Conservation (phyloP, 1,284 basidiomycete species). For the Meripilus lineatus region DNA sequence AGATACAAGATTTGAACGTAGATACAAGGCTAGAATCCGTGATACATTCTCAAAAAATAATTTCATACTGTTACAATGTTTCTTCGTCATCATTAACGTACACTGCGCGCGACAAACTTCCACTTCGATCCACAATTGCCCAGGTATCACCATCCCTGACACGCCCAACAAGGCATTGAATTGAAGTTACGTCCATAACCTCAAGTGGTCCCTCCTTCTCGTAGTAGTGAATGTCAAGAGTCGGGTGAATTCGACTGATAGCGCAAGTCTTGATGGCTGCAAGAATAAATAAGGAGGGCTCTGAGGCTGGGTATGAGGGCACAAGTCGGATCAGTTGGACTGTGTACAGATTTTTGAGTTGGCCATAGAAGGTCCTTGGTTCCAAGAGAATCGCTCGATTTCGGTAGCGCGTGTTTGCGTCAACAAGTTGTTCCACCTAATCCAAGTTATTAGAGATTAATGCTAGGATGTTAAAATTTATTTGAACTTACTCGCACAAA, state of each 20-base stretch:
- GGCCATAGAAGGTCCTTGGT: conserved; percentile 10
- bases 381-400: neutral
- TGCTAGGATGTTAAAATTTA: neutral
- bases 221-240: conserved; percentile 17
- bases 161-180: conserved; percentile 12
- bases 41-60: too few species aligned
- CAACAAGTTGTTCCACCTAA: conserved; percentile 16
- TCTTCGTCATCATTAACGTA: too few species aligned
- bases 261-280: too few species aligned
- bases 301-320: too few species aligned
- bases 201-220: neutral
- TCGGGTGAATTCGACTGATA: too few species aligned
- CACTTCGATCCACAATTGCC: conserved; percentile 14
- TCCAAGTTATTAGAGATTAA: neutral
- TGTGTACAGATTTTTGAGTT: conserved; percentile 3
- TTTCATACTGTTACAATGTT: too few species aligned
- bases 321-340: conserved; percentile 3
- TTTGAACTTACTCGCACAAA: conserved; percentile 14
- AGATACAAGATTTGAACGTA: too few species aligned
- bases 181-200: conserved; percentile 9
- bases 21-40: too few species aligned
- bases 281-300: too few species aligned
- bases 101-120: conserved; percentile 9
- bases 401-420: conserved; percentile 6
- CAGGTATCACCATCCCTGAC: conserved; percentile 6